Evolutionary conservation across 192 early-diverging fungal genomes (phyloP), one percentile per base, ranked within the genome.

Genomic region (Funneliformis geosporum): DNA sequence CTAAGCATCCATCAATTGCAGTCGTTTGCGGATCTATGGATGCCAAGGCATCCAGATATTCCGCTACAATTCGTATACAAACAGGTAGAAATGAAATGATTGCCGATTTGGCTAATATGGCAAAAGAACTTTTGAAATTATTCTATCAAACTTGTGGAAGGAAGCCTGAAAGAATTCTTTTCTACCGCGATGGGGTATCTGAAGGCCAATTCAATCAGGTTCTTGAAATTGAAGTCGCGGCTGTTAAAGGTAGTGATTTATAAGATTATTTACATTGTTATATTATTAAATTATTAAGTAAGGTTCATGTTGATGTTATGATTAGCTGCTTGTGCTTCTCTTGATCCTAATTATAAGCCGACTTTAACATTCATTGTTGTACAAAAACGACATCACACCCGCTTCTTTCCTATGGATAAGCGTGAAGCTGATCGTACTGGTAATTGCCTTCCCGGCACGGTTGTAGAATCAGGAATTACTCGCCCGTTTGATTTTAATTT

Each of bases 171-270:
- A 88, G 92, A 39, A 95, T 97, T 68, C 23, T 97, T 2, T 94
- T 96, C 80, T 97, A 95, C 82, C 93, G 96, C 78, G 95, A 97
- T 81, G 95, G 95, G 60, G 91, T 97, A n/a, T 94, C 94, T 8
- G 96, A 99, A 47, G 91, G 93, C 4, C 94, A 97, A 84, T 96
- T 96, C 77, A 78, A 76, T 12, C 86, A 92, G 65, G 94, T 97
- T 0, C 79, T 94, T 21, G 84, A 90, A 18, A 83, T 77, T 28
- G 97, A 99, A 81, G 84, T 97, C 8, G 89, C 61, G 0, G 90
- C 92, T 21, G 85, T 94, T 50, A 81, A 85, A 21, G 80, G 82
- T 72, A 83, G 81, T 12, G 83, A 62, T 62, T n/a, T 21, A 18
- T 27, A 64, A 27, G 2, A 27, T 12, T 11, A 28, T 27, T 5